Evolutionary conservation across 2,329 filamentous ascomycete species (phyloP).

Genomic region (Graphilbum ipis-grandicollis): DNA sequence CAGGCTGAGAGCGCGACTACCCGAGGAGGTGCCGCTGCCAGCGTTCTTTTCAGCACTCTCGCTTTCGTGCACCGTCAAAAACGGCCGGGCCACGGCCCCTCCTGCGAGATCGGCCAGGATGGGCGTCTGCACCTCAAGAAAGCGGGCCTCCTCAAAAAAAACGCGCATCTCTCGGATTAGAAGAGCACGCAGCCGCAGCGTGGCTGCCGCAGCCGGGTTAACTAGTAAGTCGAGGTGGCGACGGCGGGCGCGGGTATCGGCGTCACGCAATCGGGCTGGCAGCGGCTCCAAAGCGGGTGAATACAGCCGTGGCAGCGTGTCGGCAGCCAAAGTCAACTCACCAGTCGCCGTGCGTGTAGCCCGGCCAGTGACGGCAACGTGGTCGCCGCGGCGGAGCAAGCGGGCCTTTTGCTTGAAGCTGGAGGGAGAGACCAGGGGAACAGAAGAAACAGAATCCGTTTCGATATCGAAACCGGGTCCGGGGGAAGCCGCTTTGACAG

Average conservation of each 20-base stretch:
- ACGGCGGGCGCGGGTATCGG: conserved; percentile 55
- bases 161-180: conserved; percentile 59
- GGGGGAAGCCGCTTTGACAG: conserved; percentile 11
- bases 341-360: conserved; percentile 55
- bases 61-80: conserved; percentile 43
- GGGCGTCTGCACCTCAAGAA: conserved; percentile 81
- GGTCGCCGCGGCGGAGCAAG: conserved; percentile 63
- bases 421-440: conserved; percentile 15
- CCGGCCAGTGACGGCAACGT: conserved; percentile 55
- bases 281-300: conserved; percentile 67
- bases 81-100: conserved; percentile 78
- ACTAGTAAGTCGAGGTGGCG: conserved; percentile 80
- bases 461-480: not conserved
- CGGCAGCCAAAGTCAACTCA: conserved; percentile 57
- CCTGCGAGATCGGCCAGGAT: conserved; percentile 68
- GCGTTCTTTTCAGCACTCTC: conserved; percentile 30
- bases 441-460: too few species aligned
- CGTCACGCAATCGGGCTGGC: conserved; percentile 51
- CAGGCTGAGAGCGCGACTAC: conserved; percentile 37
- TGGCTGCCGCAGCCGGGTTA: conserved; percentile 43
- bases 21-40: not conserved
- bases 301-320: conserved; percentile 50
- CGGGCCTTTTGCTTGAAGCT: conserved; percentile 44
- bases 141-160: conserved; percentile 53
- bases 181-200: conserved; percentile 52